These are phyloP conservation scores for Annulohypoxylon maeteangense DNA, from an alignment of 495 filamentous ascomycete genomes.

Conservation along the genomic window DNA sequence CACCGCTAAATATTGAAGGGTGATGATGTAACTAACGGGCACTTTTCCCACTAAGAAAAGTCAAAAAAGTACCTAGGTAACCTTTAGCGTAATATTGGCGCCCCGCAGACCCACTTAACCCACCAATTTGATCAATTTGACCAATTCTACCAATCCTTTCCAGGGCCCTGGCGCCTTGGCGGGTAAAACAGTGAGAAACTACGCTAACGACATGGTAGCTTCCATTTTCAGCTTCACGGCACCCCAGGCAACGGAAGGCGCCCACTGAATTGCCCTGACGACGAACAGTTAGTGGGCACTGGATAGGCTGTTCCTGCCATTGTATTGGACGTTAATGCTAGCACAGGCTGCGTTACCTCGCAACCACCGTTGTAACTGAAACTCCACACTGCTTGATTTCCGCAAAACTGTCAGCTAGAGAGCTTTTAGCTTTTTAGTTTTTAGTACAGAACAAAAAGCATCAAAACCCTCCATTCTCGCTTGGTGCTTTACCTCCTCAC, in stretches of 20 bases:
- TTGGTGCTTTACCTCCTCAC: slow-evolving; percentile 11
- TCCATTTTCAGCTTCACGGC: slow-evolving; percentile 40
- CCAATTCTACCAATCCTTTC: slow-evolving; percentile 28
- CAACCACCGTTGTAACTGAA: slow-evolving; percentile 28
- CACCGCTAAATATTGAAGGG: slow-evolving; percentile 28
- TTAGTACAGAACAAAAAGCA: slow-evolving; percentile 40
- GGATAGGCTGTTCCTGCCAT: slow-evolving; percentile 14
- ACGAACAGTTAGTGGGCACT: slow-evolving; percentile 35
- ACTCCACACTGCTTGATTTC: slow-evolving; percentile 28
- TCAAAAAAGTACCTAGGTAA: neutral
- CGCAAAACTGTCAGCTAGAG: slow-evolving; percentile 32
- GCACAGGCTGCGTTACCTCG: slow-evolving; percentile 41
- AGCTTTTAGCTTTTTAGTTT: neutral
- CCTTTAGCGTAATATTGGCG: slow-evolving; percentile 35
- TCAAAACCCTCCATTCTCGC: slow-evolving; percentile 36
- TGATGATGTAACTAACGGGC: slow-evolving; percentile 41
- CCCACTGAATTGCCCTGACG: slow-evolving; percentile 42
- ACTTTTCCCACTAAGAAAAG: slow-evolving; percentile 29
- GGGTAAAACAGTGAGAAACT: slow-evolving; percentile 29
- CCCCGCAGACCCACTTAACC: slow-evolving; percentile 37
- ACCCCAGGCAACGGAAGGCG: slow-evolving; percentile 35
- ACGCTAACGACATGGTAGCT: slow-evolving; percentile 29
- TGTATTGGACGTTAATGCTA: slow-evolving; percentile 32
- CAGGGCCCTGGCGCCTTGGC: slow-evolving; percentile 37
- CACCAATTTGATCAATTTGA: slow-evolving; percentile 34